Evolutionary conservation across 2,329 filamentous ascomycete genomes (phyloP).

Genomic region (Chaetomiaceae sp.): DNA sequence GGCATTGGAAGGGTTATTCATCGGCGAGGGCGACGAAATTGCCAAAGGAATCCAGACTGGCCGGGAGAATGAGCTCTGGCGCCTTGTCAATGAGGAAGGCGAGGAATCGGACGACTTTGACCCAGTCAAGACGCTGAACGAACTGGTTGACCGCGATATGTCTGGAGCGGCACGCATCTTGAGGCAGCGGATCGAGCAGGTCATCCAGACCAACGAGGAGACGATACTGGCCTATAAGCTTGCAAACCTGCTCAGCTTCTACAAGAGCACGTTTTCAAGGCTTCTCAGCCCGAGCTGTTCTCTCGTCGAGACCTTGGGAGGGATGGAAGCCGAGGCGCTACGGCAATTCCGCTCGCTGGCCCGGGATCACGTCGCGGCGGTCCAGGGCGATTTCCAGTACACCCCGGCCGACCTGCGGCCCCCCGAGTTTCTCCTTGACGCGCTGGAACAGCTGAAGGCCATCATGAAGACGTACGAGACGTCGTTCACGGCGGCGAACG

Average conservation of each 20-base stretch:
- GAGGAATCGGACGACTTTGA: slow-evolving; percentile 61
- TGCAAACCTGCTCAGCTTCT: slow-evolving; percentile 84
- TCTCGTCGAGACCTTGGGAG: slow-evolving; percentile 63
- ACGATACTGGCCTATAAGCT: slow-evolving; percentile 84
- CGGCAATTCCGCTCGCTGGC: slow-evolving; percentile 78
- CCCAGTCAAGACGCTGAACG: slow-evolving; percentile 72
- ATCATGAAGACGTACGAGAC: slow-evolving; percentile 86
- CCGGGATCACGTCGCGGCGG: slow-evolving; percentile 69
- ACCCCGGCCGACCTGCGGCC: slow-evolving; percentile 68
- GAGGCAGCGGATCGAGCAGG: slow-evolving; percentile 84
- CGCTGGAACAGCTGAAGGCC: slow-evolving; percentile 68
- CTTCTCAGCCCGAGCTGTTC: slow-evolving; percentile 66
- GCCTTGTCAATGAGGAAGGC: slow-evolving; percentile 55
- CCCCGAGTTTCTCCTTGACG: slow-evolving; percentile 75
- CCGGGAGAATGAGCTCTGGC: slow-evolving; percentile 79
- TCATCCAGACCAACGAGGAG: slow-evolving; percentile 89
- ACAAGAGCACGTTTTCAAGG: slow-evolving; percentile 76
- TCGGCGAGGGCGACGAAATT: slow-evolving; percentile 85
- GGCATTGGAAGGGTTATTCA: slow-evolving; percentile 84
- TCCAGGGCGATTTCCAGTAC: slow-evolving; percentile 67
- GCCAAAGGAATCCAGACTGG: slow-evolving; percentile 75
- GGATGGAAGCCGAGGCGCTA: slow-evolving; percentile 70
- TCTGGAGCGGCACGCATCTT: slow-evolving; percentile 76
- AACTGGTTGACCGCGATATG: slow-evolving; percentile 82
- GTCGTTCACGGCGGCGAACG: slow-evolving; percentile 58